A percentile compares a stretch with the other conserved stretches of the same genome.
phyloP scores from a whole-genome alignment of 2,329 filamentous ascomycete genomes.

The Diaporthe amygdali region DNA sequence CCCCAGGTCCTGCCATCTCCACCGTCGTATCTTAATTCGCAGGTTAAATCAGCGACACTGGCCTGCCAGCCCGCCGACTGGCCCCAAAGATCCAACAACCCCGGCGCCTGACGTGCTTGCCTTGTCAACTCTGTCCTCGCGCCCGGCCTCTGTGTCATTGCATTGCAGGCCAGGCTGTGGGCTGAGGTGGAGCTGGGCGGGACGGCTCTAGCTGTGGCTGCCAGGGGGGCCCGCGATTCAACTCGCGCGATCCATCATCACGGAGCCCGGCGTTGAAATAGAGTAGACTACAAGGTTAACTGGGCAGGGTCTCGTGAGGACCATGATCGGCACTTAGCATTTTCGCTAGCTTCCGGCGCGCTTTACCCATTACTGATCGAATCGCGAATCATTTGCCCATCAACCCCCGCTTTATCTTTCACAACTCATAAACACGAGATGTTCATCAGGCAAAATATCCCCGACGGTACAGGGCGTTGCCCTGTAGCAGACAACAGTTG shows the following conservation, averaged over 20 bases:
- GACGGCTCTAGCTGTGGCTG: constrained; percentile 3
- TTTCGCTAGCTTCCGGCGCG: constrained; percentile 25
- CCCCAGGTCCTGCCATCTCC: constrained; percentile 4
- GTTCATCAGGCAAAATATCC: background rate
- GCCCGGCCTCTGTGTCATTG: background rate
- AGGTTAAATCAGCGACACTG: constrained; percentile 6
- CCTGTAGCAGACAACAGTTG: background rate
- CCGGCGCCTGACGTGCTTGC: constrained; percentile 12
- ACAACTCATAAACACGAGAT: constrained; percentile 26
- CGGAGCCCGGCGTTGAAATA: constrained; percentile 18
- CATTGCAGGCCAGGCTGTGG: constrained; percentile 10
- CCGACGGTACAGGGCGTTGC: constrained; percentile 4
- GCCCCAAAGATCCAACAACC: background rate
- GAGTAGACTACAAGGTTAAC: constrained; percentile 16
- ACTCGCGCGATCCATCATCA: constrained; percentile 11
- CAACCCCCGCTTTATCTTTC: constrained; percentile 39
- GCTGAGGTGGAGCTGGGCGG: constrained; percentile 17
- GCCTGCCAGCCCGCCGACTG: constrained; percentile 4
- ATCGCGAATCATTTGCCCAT: constrained; percentile 17
- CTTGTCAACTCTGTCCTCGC: background rate
- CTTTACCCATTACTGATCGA: constrained; percentile 19
- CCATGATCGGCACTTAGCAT: constrained; percentile 23
- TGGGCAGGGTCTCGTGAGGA: constrained; percentile 17
- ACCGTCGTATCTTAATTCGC: constrained; percentile 2
- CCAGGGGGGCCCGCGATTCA: constrained; percentile 5